Conservation (phyloP, 139 green algal genomes). For the Desmodesmus armatus region DNA sequence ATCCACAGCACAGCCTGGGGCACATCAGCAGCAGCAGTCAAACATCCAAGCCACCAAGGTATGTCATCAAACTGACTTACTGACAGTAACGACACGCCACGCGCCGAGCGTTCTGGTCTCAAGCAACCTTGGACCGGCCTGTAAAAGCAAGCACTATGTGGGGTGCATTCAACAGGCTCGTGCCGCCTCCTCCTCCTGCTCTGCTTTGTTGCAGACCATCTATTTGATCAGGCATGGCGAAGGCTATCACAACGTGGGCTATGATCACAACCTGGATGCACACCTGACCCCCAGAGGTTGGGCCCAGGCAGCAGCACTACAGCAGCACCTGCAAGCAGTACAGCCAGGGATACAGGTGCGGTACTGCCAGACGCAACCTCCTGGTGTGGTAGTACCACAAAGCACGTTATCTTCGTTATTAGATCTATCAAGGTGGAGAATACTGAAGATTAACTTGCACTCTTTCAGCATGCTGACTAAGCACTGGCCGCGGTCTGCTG, state of each 20-base stretch:
- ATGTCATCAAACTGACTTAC: neutral
- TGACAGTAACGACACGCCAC: neutral
- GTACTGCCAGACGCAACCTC: neutral
- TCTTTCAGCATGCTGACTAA: too few species aligned
- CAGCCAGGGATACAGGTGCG: too few species aligned
- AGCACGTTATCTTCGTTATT: neutral
- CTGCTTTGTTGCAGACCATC: neutral
- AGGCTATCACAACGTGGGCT: constrained; percentile 37
- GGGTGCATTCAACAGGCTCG: neutral
- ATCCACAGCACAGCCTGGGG: too few species aligned
- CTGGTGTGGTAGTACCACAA: neutral
- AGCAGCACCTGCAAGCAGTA: constrained; percentile 13
- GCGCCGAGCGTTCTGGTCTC: too few species aligned
- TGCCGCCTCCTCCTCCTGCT: neutral
- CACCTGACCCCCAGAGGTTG: constrained; percentile 21
- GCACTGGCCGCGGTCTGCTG: neutral
- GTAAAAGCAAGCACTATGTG: neutral
- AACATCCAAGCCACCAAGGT: neutral
- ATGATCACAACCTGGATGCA: constrained; percentile 22
- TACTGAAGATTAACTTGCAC: too few species aligned
- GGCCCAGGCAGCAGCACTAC: constrained; percentile 28
- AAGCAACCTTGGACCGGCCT: too few species aligned
- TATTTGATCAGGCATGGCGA: constrained; percentile 38
- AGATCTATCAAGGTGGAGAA: too few species aligned
- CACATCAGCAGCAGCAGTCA: neutral